Evolutionary conservation across 202 grass and related monocot genomes (phyloP).

Genomic region (Zizania palustris): DNA sequence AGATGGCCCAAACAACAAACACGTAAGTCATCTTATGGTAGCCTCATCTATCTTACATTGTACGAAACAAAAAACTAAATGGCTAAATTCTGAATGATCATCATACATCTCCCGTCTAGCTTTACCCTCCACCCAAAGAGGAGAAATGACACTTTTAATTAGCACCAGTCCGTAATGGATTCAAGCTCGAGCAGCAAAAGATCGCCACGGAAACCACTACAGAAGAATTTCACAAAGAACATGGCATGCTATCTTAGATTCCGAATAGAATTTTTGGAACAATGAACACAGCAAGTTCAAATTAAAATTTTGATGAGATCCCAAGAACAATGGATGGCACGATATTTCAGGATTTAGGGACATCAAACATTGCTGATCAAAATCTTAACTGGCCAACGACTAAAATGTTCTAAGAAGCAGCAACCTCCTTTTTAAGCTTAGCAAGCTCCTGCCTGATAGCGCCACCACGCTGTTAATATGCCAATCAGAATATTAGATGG

Average conservation of each 20-base stretch:
- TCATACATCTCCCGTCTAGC: too few relatives aligned
- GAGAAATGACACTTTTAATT: too few relatives aligned
- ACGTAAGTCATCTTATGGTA: too few relatives aligned
- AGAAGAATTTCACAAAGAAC: too few relatives aligned
- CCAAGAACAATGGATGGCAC: neutral
- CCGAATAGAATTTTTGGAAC: neutral
- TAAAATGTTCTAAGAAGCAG: conserved; percentile 1
- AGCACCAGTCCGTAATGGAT: too few relatives aligned
- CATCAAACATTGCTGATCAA: neutral
- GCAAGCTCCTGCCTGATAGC: conserved; percentile 79
- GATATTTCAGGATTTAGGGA: neutral
- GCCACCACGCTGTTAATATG: conserved; percentile 69
- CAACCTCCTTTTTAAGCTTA: conserved; percentile 72
- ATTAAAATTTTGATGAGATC: neutral
- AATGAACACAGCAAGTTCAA: neutral
- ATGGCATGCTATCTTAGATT: neutral
- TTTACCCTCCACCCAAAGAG: too few relatives aligned
- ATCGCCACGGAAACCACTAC: too few relatives aligned
- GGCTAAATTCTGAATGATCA: too few relatives aligned
- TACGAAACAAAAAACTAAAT: too few relatives aligned
- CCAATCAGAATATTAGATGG: neutral
- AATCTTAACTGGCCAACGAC: neutral
- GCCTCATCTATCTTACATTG: too few relatives aligned
- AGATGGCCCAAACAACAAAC: too few relatives aligned
- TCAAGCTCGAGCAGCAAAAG: too few relatives aligned